Evolutionary conservation across 2,329 filamentous ascomycete species (phyloP), one percentile per base, ranked within the genome.

Genomic region (Trichoderma semiorbis): DNA sequence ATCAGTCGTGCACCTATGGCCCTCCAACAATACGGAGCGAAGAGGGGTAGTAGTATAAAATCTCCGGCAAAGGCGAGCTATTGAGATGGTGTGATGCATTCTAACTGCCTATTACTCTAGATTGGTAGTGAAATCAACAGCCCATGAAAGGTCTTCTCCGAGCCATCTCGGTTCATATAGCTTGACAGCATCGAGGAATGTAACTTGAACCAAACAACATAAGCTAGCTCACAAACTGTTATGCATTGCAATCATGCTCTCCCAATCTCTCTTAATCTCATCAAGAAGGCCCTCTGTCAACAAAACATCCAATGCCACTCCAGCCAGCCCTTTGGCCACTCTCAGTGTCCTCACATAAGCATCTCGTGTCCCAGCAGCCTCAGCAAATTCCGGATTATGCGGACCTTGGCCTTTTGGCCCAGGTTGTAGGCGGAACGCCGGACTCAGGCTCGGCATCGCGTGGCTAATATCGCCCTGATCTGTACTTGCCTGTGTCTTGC

Each of bases 381-480:
- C 78, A 10, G 86, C 84, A 74, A 88, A 90, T 0, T 84, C 83
- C 0, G 84, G 83, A 8, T 83, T 90, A 72, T 88, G 88, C 21
- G 87, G 87, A 0, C 85, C 84, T 53, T 72, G 69, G 1, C 53
- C 55, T 26, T 68, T 39, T 7, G 71, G 61, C 1, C 73, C 83
- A 3, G 86, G 83, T 18, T 79, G 80, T 71, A 89, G 88, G 30
- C 82, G 81, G 75, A 89, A 90, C 7, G 84, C 84, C 1, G 83
- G 80, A 70, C 83, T 86, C 47, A 90, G 77, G 68, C 85, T 87
- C 50, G 88, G 89, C 81, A 89, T 83, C 1, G 82, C 85, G 75
- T 90, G 85, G 74, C 85, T 88, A 69, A 90, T 78, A 73, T 90
- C 84, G 0, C 88, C 89, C 78, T 89, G 87, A 75, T 90, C 88